A percentile compares a stretch with the other conserved stretches of the same genome.
These are phyloP conservation scores for Suillus brevipes DNA, from an alignment of 768 basidiomycete genomes.

Conservation along the genomic window DNA sequence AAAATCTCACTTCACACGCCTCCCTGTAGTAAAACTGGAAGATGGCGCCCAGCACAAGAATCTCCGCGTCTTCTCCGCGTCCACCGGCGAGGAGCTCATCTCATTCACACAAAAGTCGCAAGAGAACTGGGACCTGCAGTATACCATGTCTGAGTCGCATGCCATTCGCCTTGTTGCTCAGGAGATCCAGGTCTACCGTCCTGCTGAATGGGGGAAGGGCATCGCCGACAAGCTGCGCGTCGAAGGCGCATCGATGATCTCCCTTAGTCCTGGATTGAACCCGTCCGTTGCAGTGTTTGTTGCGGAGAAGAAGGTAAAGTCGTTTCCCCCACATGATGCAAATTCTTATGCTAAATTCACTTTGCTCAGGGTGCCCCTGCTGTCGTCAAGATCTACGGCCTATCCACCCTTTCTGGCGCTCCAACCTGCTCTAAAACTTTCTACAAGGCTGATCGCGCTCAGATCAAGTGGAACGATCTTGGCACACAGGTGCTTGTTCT, in stretches of 20 bases:
- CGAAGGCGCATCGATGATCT: conserved; percentile 77
- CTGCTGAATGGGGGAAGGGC: conserved; percentile 78
- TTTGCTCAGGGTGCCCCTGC: conserved; percentile 76
- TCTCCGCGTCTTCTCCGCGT: conserved; percentile 84
- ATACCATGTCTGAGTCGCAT: conserved; percentile 86
- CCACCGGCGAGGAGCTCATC: conserved; percentile 83
- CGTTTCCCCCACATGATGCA: neutral
- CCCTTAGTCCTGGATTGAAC: conserved; percentile 82
- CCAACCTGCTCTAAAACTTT: conserved; percentile 91
- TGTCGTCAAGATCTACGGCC: conserved; percentile 78
- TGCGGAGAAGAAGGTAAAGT: neutral
- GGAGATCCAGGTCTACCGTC: conserved; percentile 83
- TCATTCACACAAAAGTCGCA: conserved; percentile 88
- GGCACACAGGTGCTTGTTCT: conserved; percentile 91
- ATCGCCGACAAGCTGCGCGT: conserved; percentile 80
- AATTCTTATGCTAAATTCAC: conserved; percentile 4
- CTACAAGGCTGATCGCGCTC: conserved; percentile 87
- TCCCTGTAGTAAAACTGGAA: conserved; percentile 69
- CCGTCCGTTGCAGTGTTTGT: conserved; percentile 73
- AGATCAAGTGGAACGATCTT: conserved; percentile 94
- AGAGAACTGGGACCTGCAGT: conserved; percentile 91
- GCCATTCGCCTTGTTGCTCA: conserved; percentile 77
- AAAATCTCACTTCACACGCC: conserved; percentile 8
- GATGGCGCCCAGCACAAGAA: conserved; percentile 94
- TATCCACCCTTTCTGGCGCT: conserved; percentile 55